phyloP scores from a whole-genome alignment of 345 rosid species.

The Lenwebbia sp. region DNA sequence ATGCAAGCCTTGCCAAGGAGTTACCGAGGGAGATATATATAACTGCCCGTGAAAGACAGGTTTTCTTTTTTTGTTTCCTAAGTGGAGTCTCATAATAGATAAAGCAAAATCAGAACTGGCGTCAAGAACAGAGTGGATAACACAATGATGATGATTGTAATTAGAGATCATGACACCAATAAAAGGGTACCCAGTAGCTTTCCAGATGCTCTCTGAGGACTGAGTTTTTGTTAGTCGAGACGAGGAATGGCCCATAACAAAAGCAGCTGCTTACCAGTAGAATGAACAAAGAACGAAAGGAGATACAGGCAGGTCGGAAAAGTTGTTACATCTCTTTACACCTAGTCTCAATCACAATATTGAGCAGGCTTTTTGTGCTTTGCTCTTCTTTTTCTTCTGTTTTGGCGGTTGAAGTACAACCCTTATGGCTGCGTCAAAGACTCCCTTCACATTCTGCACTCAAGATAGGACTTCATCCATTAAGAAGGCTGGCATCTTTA shows the following conservation, averaged over 20 bases:
- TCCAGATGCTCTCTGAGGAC: background rate
- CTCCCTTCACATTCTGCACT: constrained; percentile 76
- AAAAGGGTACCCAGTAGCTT: background rate
- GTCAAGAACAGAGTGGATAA: background rate
- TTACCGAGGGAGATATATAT: background rate
- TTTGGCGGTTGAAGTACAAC: constrained; percentile 88
- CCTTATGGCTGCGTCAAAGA: constrained; percentile 74
- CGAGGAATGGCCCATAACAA: background rate
- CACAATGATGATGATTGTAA: background rate
- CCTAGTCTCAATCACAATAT: constrained; percentile 42
- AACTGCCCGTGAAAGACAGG: background rate
- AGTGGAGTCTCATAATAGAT: background rate
- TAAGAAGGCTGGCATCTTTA: background rate
- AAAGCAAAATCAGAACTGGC: background rate
- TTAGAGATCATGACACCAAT: background rate
- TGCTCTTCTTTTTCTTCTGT: constrained; percentile 75
- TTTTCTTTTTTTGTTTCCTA: background rate
- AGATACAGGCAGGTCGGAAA: background rate
- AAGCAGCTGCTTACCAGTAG: background rate
- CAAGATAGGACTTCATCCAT: background rate
- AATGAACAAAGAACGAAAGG: background rate
- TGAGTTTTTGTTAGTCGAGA: background rate
- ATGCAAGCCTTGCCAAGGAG: background rate
- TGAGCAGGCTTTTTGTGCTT: constrained; percentile 48
- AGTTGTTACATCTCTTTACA: constrained; percentile 3